A percentile compares a stretch with the other conserved stretches of the same genome.
These are phyloP conservation scores for Chaetomium cochliodes DNA, from an alignment of 495 filamentous ascomycete species.

Conservation along the genomic window DNA sequence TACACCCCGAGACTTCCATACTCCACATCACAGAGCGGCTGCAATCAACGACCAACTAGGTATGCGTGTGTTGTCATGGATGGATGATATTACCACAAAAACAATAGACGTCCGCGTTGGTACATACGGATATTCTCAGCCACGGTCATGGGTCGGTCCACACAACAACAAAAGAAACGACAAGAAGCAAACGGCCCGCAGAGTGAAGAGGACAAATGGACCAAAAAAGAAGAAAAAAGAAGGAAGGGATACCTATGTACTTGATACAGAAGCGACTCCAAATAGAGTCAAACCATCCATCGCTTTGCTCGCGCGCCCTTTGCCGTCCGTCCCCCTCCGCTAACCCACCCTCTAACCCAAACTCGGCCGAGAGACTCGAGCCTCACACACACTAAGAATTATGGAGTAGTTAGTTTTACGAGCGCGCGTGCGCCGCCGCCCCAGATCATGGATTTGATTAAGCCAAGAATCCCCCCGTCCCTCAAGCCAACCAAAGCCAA, in stretches of 20 bases:
- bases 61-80: background rate
- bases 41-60: no score
- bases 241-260: conserved; percentile 21
- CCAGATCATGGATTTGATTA: conserved; percentile 4
- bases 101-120: background rate
- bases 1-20: no score
- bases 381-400: conserved; percentile 18
- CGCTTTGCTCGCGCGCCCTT: background rate
- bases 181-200: conserved; percentile 15
- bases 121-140: background rate
- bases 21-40: no score
- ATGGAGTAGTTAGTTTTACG: conserved; percentile 7
- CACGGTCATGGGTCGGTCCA: background rate
- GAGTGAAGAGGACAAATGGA: conserved; percentile 15
- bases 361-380: background rate
- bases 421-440: background rate
- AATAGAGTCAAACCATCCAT: background rate
- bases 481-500: background rate
- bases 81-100: conserved; percentile 9
- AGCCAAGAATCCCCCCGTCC: conserved; percentile 17
- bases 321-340: background rate
- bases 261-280: background rate
- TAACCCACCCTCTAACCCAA: background rate
- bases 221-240: background rate
- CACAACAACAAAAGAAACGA: conserved; percentile 13